Base-by-base conservation (phyloP, 1,284 basidiomycete genomes). In the Cryptococcus neoformans region DNA sequence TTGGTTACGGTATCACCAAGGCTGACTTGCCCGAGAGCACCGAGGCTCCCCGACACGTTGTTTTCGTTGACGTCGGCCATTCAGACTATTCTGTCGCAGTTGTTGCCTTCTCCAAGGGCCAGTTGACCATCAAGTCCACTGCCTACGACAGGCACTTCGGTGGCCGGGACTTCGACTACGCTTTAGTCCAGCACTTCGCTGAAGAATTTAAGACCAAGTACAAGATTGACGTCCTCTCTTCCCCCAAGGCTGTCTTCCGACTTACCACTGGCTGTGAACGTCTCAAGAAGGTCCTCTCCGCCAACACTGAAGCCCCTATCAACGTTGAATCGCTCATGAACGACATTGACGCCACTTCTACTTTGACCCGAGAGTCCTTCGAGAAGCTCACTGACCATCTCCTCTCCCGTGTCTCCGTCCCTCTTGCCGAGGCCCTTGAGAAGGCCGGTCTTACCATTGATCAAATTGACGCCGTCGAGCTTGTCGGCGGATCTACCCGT, bases 1-100 rank as follows among this genome's bases (percentile, higher is more conserved):
- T 96, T 72, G 91, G 90, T 56, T 96, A 93, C 80, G 93, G 93
- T 70, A 96, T 96, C 82, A 96, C 92, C 68, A 97, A 97, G 80
- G 85, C 88, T 36, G 93, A 96, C 78, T 84, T 96, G 51, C 93
- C 93, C 42, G 78, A 80, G 53, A 85, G 87, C 36, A 75, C 85
- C 47, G 91, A 93, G 64, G 85, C 84, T 64, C 85, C 92, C 2
- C 83, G 87, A 53, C 82, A 95, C 76, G 87, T 97, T 73, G 87
- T 87, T 64, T 96, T 97, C 70, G 85, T 96, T 67, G 93, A 96
- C 72, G 85, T 93, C 62, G 93, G 93, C 48, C 92, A 96, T 81
- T 90, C 91, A 2, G 85, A 85, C 78, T 83, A 92, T 78, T 89
- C 90, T 41, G 89, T 88, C 59, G 74, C 90, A 64, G 84, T 96